A percentile compares a stretch with the other conserved stretches of the same genome.
Evolutionary conservation across 768 basidiomycete genomes (phyloP).

Genomic region (Coprinellus micaceus): DNA sequence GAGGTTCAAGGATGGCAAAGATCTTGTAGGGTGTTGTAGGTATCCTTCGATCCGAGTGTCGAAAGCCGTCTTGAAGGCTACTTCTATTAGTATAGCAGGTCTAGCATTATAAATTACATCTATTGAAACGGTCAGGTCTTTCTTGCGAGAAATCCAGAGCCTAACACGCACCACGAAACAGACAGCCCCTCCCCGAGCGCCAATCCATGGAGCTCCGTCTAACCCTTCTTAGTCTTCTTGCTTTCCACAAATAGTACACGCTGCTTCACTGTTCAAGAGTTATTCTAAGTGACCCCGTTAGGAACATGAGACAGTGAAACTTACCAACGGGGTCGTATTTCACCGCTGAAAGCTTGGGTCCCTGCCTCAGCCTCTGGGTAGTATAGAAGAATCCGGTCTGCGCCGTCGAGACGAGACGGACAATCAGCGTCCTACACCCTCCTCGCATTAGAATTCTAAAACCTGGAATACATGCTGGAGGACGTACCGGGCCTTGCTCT

Average conservation of each 20-base stretch:
- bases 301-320: constrained; percentile 19
- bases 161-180: neutral
- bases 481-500: constrained; percentile 57
- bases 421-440: constrained; percentile 65
- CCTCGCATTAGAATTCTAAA: neutral
- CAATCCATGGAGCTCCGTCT: constrained; percentile 1
- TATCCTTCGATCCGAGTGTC: no score
- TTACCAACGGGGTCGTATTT: constrained; percentile 87
- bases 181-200: neutral
- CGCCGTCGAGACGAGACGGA: constrained; percentile 86
- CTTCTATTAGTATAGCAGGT: no score
- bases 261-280: constrained; percentile 58
- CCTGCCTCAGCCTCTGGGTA: constrained; percentile 67
- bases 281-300: neutral
- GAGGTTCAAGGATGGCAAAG: no score
- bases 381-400: constrained; percentile 93
- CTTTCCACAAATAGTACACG: constrained; percentile 79
- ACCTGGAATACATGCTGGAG: neutral
- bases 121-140: no score
- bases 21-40: no score
- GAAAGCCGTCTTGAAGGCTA: no score
- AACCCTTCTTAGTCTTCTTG: constrained; percentile 64
- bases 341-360: constrained; percentile 81
- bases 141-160: no score
- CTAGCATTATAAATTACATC: no score